Evolutionary conservation across 164 flowering plant species (phyloP).

Genomic region (Dillenia suffruticosa): DNA sequence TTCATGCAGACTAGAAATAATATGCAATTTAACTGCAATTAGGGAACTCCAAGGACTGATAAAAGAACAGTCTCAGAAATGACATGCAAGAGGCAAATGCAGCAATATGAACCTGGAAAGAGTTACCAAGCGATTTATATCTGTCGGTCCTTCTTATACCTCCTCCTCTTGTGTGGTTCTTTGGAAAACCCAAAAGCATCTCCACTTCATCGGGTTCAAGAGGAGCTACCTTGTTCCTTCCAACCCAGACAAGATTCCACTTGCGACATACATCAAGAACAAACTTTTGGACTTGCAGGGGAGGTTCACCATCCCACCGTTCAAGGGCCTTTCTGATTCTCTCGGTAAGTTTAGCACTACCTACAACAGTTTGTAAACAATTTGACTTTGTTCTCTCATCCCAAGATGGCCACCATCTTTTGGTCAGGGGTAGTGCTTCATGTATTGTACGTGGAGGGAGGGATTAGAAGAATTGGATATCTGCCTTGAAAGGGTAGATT

Average conservation of each 20-base stretch:
- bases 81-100: background rate
- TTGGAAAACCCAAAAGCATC: slow-evolving; percentile 78
- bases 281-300: slow-evolving; percentile 44
- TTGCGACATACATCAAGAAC: slow-evolving; percentile 68
- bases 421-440: slow-evolving; percentile 75
- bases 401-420: slow-evolving; percentile 95
- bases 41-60: background rate
- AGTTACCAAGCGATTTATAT: slow-evolving; percentile 76
- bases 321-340: slow-evolving; percentile 66
- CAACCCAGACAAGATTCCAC: slow-evolving; percentile 98
- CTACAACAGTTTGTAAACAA: slow-evolving; percentile 68
- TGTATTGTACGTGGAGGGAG: slow-evolving; percentile 62
- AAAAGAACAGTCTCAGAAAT: background rate
- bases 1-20: too few relatives aligned
- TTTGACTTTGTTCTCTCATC: slow-evolving; percentile 73
- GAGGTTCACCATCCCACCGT: slow-evolving; percentile 51
- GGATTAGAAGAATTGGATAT: slow-evolving; percentile 64
- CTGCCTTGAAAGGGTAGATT: slow-evolving; percentile 75
- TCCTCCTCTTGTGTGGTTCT: slow-evolving; percentile 87
- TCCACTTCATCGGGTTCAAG: slow-evolving; percentile 89
- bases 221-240: slow-evolving; percentile 80
- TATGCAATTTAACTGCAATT: too few relatives aligned
- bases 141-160: slow-evolving; percentile 87
- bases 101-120: slow-evolving; percentile 60
- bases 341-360: slow-evolving; percentile 72